These are phyloP conservation scores for Coprinopsis marcescibilis DNA, from an alignment of 768 basidiomycete genomes.

Conservation along the genomic window DNA sequence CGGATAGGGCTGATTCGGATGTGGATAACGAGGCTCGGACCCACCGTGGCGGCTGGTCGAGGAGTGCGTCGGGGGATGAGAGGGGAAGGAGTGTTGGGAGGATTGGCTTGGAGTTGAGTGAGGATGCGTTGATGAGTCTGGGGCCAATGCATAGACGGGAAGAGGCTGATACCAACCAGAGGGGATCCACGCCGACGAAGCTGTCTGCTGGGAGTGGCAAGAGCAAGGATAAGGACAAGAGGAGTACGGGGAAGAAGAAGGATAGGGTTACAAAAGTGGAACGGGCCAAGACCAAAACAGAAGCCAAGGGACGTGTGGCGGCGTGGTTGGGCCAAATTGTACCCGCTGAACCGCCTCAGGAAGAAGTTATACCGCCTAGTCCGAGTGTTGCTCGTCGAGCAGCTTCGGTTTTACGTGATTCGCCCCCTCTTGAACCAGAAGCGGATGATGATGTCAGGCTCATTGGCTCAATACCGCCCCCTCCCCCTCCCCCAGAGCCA, in stretches of 20 bases:
- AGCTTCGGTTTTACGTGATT: background rate
- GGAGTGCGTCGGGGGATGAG: slow-evolving; percentile 17
- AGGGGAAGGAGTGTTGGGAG: slow-evolving; percentile 7
- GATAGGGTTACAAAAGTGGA: slow-evolving; percentile 23
- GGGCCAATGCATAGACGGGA: slow-evolving; percentile 20
- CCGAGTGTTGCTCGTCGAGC: slow-evolving; percentile 23
- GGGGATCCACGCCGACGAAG: slow-evolving; percentile 13
- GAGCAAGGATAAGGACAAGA: slow-evolving; percentile 18
- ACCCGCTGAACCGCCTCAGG: slow-evolving; percentile 46
- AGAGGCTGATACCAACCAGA: slow-evolving; percentile 14
- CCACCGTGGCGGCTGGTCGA: slow-evolving; percentile 21
- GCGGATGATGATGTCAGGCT: background rate
- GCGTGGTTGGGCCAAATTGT: slow-evolving; percentile 73
- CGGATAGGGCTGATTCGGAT: slow-evolving; percentile 17
- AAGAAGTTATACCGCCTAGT: slow-evolving; percentile 40
- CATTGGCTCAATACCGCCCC: background rate
- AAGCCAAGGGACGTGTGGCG: slow-evolving; percentile 67
- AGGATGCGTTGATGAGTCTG: slow-evolving; percentile 8
- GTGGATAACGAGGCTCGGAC: slow-evolving; percentile 25
- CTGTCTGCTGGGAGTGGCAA: slow-evolving; percentile 13
- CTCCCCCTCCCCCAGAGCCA: slow-evolving; percentile 8
- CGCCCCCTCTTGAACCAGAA: background rate
- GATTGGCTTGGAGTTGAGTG: background rate
- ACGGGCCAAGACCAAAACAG: slow-evolving; percentile 24
- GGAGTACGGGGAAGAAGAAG: slow-evolving; percentile 21